Base-by-base conservation (phyloP, 2,329 filamentous ascomycete genomes). In the Lasiodiplodia theobromae region DNA sequence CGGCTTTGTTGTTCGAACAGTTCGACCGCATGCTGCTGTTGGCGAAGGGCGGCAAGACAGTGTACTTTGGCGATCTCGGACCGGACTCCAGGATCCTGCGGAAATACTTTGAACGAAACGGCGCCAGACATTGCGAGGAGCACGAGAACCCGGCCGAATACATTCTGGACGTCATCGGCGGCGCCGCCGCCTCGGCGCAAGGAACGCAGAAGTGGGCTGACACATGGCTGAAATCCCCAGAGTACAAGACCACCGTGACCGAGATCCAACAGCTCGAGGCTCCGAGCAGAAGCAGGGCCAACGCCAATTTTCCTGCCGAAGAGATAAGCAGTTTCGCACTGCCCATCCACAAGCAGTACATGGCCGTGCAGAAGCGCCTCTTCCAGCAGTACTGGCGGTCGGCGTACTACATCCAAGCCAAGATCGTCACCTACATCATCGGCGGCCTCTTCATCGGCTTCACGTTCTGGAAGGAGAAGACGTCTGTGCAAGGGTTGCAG, bases 61-160 rank as follows among this genome's bases (percentile, higher is more conserved):
- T 66, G 16, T 84, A 83, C 77, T 84, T 83, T 70, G 84, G 84
- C 21, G 76, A 82, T 38, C 80, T 84, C 11, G 82, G 82, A 58
- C 68, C 81, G 25, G 79, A 82, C 69, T 82, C 81, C 0, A 72
- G 72, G 14, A 80, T 73, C 0, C 75, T 84, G 0, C 73, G 82
- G 2, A 72, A 81, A 44, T 84, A 84, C 76, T 94, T 94, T 69
- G 87, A 90, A 74, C 74, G 78, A 10, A 86, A 91, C 68, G 91
- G 91, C 4, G 89, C 87, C 1, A 82, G 86, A 3, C 79, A 81
- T 54, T 91, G 91, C 69, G 83, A 82, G 11, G 77, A 84, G 2
- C 84, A 88, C 0, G 90, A 91, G 70, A 93, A 93, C 72, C 91
- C 91, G 0, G 91, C 91, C 1, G 91, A 93, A 78, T 93, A 88